Conservation (phyloP, 495 filamentous ascomycete genomes). For the Letharia columbiana region DNA sequence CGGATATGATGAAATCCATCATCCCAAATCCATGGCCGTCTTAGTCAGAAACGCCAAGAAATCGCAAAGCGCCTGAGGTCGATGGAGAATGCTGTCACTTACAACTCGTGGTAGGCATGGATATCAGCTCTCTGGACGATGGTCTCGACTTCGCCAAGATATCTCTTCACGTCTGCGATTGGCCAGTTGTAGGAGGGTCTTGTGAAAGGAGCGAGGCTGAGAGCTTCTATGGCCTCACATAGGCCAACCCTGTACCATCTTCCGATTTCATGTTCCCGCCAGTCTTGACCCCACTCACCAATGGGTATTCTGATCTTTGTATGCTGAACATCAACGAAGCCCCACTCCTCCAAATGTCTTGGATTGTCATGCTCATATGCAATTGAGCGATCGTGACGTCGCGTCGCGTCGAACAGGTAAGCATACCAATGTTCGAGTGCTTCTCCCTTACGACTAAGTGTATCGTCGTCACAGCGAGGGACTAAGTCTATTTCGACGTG, state of each 20-base stretch:
- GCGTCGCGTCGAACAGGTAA: conserved; percentile 62
- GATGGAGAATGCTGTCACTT: neutral
- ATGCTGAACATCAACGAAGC: conserved; percentile 79
- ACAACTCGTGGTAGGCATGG: conserved; percentile 66
- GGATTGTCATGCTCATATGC: conserved; percentile 56
- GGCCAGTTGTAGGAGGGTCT: conserved; percentile 53
- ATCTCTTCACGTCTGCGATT: conserved; percentile 52
- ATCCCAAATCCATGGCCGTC: neutral
- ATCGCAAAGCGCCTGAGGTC: neutral
- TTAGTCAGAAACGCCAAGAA: conserved; percentile 7
- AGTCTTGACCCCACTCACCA: conserved; percentile 68
- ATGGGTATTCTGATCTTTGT: conserved; percentile 62
- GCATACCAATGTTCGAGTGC: conserved; percentile 55
- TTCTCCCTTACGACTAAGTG: conserved; percentile 34
- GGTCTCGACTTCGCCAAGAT: conserved; percentile 53
- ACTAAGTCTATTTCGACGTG: conserved; percentile 87
- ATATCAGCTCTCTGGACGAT: conserved; percentile 63
- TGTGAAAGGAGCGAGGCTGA: conserved; percentile 67
- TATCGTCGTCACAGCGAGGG: conserved; percentile 70
- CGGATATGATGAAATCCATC: neutral
- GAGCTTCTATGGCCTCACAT: conserved; percentile 53
- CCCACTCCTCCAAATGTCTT: conserved; percentile 54
- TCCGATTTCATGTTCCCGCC: conserved; percentile 54
- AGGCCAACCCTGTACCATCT: conserved; percentile 75
- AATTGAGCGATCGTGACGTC: conserved; percentile 54